A percentile compares a stretch with the other conserved stretches of the same genome.
These are phyloP conservation scores for Chaetomiaceae sp. DNA, from an alignment of 2,329 filamentous ascomycete species.

Conservation along the genomic window DNA sequence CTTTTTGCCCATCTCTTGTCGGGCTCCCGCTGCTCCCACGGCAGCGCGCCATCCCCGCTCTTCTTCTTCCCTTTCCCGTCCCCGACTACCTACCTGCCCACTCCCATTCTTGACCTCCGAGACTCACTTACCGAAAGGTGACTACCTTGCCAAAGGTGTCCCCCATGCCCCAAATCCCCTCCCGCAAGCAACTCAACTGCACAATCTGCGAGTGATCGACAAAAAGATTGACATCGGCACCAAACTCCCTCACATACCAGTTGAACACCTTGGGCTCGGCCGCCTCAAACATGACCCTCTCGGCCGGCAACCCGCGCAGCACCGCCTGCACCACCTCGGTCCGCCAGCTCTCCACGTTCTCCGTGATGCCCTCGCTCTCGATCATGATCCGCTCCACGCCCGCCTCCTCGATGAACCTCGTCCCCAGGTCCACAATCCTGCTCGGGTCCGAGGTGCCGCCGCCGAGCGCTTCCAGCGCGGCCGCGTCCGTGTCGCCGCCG, in stretches of 20 bases:
- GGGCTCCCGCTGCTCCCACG: no score
- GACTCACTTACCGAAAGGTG: conserved; percentile 30
- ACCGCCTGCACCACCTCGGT: conserved; percentile 52
- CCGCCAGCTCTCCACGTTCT: conserved; percentile 51
- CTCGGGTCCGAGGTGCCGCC: conserved; percentile 41
- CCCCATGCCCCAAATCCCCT: conserved; percentile 52
- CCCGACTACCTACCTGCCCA: no score
- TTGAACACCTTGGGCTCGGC: conserved; percentile 53
- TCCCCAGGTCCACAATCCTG: conserved; percentile 46
- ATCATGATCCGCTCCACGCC: conserved; percentile 55
- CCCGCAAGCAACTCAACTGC: conserved; percentile 47
- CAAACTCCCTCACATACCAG: conserved; percentile 54
- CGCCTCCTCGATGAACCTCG: conserved; percentile 44
- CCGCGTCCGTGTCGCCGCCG: conserved; percentile 47
- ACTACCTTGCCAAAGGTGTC: conserved; percentile 53
- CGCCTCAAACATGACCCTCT: conserved; percentile 56
- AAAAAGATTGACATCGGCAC: conserved; percentile 53
- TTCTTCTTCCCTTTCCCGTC: no score
- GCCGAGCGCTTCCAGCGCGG: conserved; percentile 43
- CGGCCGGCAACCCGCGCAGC: conserved; percentile 45
- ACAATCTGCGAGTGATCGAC: conserved; percentile 56
- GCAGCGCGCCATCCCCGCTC: no score
- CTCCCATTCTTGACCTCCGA: no score
- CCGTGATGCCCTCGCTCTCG: conserved; percentile 56
- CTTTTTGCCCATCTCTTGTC: no score